Evolutionary conservation across 2,329 filamentous ascomycete genomes (phyloP), one percentile per base, ranked within the genome.

Genomic region (Paecilomyces sp.): DNA sequence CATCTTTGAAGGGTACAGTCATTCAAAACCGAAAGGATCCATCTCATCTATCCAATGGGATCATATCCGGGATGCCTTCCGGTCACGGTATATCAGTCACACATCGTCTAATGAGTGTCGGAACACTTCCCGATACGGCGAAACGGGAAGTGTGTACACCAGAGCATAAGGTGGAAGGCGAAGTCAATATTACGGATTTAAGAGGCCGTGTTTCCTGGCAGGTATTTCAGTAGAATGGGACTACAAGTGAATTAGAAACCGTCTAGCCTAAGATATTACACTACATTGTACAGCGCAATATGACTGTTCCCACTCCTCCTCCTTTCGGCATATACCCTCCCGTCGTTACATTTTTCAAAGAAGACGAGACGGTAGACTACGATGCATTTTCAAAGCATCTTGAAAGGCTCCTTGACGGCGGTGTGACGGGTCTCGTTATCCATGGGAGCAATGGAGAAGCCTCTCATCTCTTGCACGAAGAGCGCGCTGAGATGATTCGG

Each of bases 391-490:
- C 69, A 18, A 73, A 73, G 63, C 80, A 80, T 70, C 79, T 72
- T 62, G 61, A 70, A 18, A 75, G 80, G 60, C 75, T 81, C n/a
- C 72, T 77, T 30, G 65, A 69, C 58, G 74, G 75, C 1, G 77
- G 77, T 18, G 74, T 81, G 1, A 69, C 70, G 1, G 79, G 79
- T 2, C 69, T 81, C n/a, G 76, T 81, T 3, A 71, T 79, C 33
- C 75, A 80, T 56, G 79, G 79, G 34, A 80, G 77, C 47, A 80
- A 80, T 64, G 76, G 79, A 0, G 79, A 81, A 62, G 73, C 78
- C n/a, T 77, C 79, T 62, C 76, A 81, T 30, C 66, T 81, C 36
- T 80, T 79, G 12, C 79, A 79, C 12, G 76, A 80, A 56, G 82
- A 85, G 71, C 76, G 82, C 56, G 74, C 73, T 59, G 66, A 71